Percentiles rank a stretch among this genome's conserved stretches.
Conservation (phyloP, 2,329 filamentous ascomycete genomes). For the Fusarium xylarioides region DNA sequence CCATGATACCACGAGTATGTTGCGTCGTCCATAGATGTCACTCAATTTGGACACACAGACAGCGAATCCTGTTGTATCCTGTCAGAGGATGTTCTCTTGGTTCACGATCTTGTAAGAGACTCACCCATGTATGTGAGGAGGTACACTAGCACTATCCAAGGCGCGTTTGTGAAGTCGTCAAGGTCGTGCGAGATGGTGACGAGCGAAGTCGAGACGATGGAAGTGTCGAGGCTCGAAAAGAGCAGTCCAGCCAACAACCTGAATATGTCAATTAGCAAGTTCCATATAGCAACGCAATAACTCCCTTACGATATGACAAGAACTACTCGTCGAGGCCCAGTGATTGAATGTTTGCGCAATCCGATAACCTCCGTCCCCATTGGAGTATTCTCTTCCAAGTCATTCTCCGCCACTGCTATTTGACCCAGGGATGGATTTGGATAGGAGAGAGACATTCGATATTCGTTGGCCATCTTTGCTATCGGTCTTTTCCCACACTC, state of each 20-base stretch:
- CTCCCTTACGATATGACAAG: slow-evolving; percentile 50
- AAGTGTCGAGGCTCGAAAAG: slow-evolving; percentile 66
- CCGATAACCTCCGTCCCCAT: slow-evolving; percentile 13
- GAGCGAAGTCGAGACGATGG: slow-evolving; percentile 66
- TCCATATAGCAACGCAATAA: neutral
- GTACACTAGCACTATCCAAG: slow-evolving; percentile 66
- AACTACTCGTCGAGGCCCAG: slow-evolving; percentile 41
- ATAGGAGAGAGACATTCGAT: slow-evolving; percentile 47
- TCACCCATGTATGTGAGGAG: slow-evolving; percentile 65
- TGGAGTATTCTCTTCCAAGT: neutral
- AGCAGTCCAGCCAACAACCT: slow-evolving; percentile 63
- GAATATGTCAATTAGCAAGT: slow-evolving; percentile 24
- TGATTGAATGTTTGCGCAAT: slow-evolving; percentile 38
- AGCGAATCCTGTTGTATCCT: slow-evolving; percentile 57
- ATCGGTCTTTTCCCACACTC: neutral
- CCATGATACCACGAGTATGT: slow-evolving; percentile 61
- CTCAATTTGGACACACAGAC: slow-evolving; percentile 67
- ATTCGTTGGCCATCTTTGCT: slow-evolving; percentile 41
- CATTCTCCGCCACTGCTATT: slow-evolving; percentile 36
- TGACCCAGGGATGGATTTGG: slow-evolving; percentile 47
- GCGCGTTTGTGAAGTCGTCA: slow-evolving; percentile 59
- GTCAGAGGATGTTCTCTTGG: slow-evolving; percentile 10
- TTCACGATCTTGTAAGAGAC: slow-evolving; percentile 4
- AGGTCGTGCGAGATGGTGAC: slow-evolving; percentile 65
- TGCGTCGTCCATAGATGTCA: slow-evolving; percentile 65